Evolutionary conservation across 371 early-diverging fungal species (phyloP), one percentile per base, ranked within the genome.

Genomic region (Apophysomyces sp.): DNA sequence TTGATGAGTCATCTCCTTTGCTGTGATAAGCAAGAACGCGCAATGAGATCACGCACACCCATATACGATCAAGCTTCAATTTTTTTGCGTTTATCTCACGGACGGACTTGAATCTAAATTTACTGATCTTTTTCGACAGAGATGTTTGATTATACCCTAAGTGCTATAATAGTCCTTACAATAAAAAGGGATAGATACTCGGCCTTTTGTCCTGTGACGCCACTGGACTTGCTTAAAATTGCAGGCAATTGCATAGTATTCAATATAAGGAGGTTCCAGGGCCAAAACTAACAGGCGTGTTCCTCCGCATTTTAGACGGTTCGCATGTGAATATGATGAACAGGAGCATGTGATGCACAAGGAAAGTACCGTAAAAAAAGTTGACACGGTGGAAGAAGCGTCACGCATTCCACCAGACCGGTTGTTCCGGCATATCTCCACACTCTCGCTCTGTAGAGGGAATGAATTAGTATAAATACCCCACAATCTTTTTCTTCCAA

Each of bases 361-460:
- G 49, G 49, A 44, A 44, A 44, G 18, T 44, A 21, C 49, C 49
- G 49, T 44, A 44, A 44, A 44, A 44, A 44, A 44, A 44, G 49
- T 44, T 44, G 49, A 44, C 49, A 44, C 49, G 49, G 49, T 44
- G 49, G 49, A 44, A 44, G 49, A 44, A 44, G 49, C 49, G 49
- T 44, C 49, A 44, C 49, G 49, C 49, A 44, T 44, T 44, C 49
- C 49, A 44, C 24, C 49, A 44, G 49, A 44, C 49, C 49, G 49
- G 21, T 21, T 21, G 9, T 44, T 44, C 49, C 49, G 49, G 49
- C 49, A 44, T 44, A 21, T 18, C 49, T 44, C 49, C 21, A 16
- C 49, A 44, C 49, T 7, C 49, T 44, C 21, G n/a, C 4, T 9
- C n/a, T 3, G 37, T 11, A 44, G 49, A 11, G 4, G 11, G 8